Base-by-base conservation (phyloP, 495 filamentous ascomycete species). In the Darksidea phi region DNA sequence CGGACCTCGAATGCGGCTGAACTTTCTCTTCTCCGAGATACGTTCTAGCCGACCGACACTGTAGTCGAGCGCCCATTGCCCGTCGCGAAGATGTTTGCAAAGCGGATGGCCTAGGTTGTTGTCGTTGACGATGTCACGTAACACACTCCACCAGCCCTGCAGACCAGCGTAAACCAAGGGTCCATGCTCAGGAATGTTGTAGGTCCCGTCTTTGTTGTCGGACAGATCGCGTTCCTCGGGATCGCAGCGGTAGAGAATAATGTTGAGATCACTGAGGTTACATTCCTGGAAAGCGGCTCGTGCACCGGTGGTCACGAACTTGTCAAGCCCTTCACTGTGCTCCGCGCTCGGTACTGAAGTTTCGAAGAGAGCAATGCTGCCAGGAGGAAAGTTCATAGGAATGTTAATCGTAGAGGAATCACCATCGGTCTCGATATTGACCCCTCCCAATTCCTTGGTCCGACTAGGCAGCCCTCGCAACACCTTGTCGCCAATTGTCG, bases 111-210 rank as follows among this genome's bases (percentile, higher is more conserved):
- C 94, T 8, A 99, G 82, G 71, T 99, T 80, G 69, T 99, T 99
- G 58, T 94, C 84, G 38, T 78, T 81, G 74, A 97, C 89, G 62
- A 97, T 84, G 59, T 88, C 79, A 64, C 89, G 87, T 41, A 99
- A 78, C 6, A 95, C 78, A 71, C 91, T 97, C 94, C 92, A 97
- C 94, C 94, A 99, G 13, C 95, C 95, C 72, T 99, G 95, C 25
- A 99, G 81, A 46, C 95, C 95, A 57, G 95, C 92, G 73, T 99
- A 99, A 17, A 97, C 89, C 42, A 96, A 79, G 48, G 88, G 79
- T 3, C 92, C 95, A 67, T 88, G 76, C 0, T 85, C 84, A 10
- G 95, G 94, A 63, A 99, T 89, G 48, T 78, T 81, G 72, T 97
- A 99, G 0, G 86, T 85, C 0, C 95, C 95, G 76, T 97, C 89